Evolutionary conservation across 495 filamentous ascomycete genomes (phyloP).

Genomic region (Chlorociboria aeruginascens): DNA sequence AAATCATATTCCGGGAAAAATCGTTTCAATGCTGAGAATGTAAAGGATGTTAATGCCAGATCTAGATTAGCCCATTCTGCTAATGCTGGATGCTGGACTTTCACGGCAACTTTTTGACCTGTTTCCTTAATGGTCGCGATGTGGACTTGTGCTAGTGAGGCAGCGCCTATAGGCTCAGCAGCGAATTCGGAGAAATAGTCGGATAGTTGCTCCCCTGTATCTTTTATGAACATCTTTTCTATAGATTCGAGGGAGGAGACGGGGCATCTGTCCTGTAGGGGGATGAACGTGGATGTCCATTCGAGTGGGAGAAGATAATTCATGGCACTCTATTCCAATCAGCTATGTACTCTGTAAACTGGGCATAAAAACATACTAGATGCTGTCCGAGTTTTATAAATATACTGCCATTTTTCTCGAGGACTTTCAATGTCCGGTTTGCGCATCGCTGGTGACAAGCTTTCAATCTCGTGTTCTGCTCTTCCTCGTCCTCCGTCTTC

Average conservation of each 20-base stretch:
- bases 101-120: slow-evolving; percentile 89
- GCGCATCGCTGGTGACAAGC: slow-evolving; percentile 92
- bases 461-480: slow-evolving; percentile 54
- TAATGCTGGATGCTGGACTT: slow-evolving; percentile 86
- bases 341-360: neutral
- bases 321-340: slow-evolving; percentile 61
- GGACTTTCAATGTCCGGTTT: slow-evolving; percentile 61
- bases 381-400: slow-evolving; percentile 98
- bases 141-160: slow-evolving; percentile 92
- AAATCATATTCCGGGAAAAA: slow-evolving; percentile 98
- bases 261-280: slow-evolving; percentile 90
- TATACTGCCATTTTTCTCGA: slow-evolving; percentile 93
- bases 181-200: slow-evolving; percentile 82
- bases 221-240: slow-evolving; percentile 67
- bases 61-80: slow-evolving; percentile 90
- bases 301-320: slow-evolving; percentile 87
- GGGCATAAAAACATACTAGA: slow-evolving; percentile 35
- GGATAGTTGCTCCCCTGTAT: slow-evolving; percentile 69
- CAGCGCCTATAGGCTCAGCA: slow-evolving; percentile 70
- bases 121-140: slow-evolving; percentile 74
- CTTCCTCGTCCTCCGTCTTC: slow-evolving; percentile 41
- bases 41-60: slow-evolving; percentile 73
- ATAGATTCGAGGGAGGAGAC: slow-evolving; percentile 87
- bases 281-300: slow-evolving; percentile 95
- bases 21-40: slow-evolving; percentile 76